Percentiles rank a stretch among this genome's conserved stretches.
Evolutionary conservation across 2,329 filamentous ascomycete species (phyloP).

Genomic region (Chaetomium strumarium): DNA sequence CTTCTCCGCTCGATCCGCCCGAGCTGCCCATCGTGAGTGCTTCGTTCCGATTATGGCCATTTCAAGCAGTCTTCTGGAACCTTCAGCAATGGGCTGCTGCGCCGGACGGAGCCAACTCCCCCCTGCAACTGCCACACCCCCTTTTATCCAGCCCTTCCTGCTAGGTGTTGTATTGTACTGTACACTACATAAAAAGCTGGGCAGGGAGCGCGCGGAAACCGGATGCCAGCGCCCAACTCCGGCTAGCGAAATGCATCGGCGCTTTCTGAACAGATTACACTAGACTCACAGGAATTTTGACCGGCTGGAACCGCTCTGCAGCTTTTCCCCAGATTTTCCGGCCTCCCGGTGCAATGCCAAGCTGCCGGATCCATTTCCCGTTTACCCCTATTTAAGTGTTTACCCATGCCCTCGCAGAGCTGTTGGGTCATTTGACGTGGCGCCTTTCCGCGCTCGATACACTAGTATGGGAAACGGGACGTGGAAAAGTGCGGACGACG

Average conservation of each 20-base stretch:
- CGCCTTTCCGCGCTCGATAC: too few species aligned
- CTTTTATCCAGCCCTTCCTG: neutral
- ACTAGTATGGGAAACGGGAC: too few species aligned
- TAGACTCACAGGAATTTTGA: neutral
- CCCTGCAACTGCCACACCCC: slow-evolving; percentile 8
- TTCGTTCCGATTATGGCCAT: slow-evolving; percentile 21
- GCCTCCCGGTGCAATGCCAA: slow-evolving; percentile 21
- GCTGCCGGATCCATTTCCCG: slow-evolving; percentile 11
- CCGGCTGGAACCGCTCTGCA: neutral
- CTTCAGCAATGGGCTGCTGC: neutral
- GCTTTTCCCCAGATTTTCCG: slow-evolving; percentile 26
- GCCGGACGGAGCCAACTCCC: neutral
- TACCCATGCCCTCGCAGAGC: slow-evolving; percentile 7
- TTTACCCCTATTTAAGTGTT: neutral
- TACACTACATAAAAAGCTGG: neutral
- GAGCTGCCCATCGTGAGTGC: slow-evolving; percentile 7
- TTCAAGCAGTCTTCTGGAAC: slow-evolving; percentile 26
- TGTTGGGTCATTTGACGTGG: slow-evolving; percentile 9
- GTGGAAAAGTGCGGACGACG: too few species aligned
- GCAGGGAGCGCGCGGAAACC: neutral
- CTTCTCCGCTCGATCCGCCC: slow-evolving; percentile 13
- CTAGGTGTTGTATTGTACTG: too few species aligned
- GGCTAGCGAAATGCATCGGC: slow-evolving; percentile 19
- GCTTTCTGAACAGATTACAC: neutral
- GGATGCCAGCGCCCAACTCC: slow-evolving; percentile 22